These are phyloP conservation scores for Colletotrichum eleusines DNA, from an alignment of 2,329 filamentous ascomycete genomes.

Conservation along the genomic window DNA sequence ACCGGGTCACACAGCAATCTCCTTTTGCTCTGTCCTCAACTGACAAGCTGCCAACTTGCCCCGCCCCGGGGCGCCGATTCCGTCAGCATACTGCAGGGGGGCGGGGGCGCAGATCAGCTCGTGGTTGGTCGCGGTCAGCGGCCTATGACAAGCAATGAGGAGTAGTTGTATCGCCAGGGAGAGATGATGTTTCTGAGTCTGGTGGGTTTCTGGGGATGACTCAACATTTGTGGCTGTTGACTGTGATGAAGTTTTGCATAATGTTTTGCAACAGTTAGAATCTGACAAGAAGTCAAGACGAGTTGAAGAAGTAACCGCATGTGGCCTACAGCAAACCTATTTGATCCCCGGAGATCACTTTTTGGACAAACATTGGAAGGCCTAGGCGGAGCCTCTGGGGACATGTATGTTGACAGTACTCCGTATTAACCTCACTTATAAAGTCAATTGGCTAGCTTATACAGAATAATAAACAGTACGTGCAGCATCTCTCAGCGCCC, in stretches of 20 bases:
- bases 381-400: background rate
- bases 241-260: background rate
- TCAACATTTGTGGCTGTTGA: background rate
- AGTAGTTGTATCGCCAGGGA: background rate
- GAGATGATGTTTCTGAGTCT: background rate
- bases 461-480: no score
- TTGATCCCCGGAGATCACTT: background rate
- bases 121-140: background rate
- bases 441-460: background rate
- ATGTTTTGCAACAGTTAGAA: background rate
- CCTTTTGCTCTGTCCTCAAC: background rate
- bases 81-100: background rate
- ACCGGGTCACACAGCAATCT: background rate
- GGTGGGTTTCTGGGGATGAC: no score
- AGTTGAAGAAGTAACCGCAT: background rate
- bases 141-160: conserved; percentile 2
- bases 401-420: background rate
- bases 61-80: conserved; percentile 4
- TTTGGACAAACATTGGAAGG: background rate
- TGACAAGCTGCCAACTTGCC: conserved; percentile 12
- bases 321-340: background rate
- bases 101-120: conserved; percentile 1
- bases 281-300: background rate
- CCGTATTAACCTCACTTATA: background rate
- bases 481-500: no score